Evolutionary conservation across 164 flowering plant species (phyloP).

Genomic region (Chimonanthus praecox): DNA sequence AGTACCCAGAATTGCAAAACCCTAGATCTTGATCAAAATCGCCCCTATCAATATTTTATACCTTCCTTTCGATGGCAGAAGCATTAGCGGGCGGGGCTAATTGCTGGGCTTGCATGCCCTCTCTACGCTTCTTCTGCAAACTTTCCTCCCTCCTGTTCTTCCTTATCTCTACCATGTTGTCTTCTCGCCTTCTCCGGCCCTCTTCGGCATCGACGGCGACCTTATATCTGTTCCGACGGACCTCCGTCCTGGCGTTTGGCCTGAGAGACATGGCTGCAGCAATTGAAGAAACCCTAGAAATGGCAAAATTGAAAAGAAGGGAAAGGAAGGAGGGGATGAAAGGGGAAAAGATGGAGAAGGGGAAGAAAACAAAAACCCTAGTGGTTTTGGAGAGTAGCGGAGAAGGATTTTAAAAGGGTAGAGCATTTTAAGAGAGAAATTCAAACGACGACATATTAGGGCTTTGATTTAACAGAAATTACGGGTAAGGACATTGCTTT

Average conservation of each 20-base stretch:
- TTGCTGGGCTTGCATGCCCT: conserved; percentile 49
- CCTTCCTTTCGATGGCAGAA: conserved; percentile 49
- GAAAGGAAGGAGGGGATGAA: background rate
- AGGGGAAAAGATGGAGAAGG: too few species aligned
- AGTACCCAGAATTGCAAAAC: background rate
- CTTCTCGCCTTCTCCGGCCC: conserved; percentile 71
- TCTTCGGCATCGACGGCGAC: conserved; percentile 86
- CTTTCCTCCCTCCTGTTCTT: conserved; percentile 69
- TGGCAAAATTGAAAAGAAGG: background rate
- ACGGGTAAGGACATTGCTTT: too few species aligned
- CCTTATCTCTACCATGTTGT: conserved; percentile 83
- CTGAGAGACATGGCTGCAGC: conserved; percentile 56
- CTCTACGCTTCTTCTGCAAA: conserved; percentile 71
- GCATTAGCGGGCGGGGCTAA: conserved; percentile 31
- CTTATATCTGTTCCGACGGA: conserved; percentile 73
- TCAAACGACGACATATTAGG: too few species aligned
- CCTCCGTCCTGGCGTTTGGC: conserved; percentile 64
- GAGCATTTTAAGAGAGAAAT: too few species aligned
- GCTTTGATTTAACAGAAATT: too few species aligned
- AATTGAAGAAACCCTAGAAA: background rate
- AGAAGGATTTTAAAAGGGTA: too few species aligned
- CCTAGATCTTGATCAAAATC: background rate
- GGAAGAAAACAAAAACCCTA: too few species aligned
- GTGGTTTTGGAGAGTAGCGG: too few species aligned
- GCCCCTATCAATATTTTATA: conserved; percentile 4